Percentiles rank a stretch among this genome's conserved stretches.
Conservation (phyloP, 768 basidiomycete species). For the Kondoa subrosea region DNA sequence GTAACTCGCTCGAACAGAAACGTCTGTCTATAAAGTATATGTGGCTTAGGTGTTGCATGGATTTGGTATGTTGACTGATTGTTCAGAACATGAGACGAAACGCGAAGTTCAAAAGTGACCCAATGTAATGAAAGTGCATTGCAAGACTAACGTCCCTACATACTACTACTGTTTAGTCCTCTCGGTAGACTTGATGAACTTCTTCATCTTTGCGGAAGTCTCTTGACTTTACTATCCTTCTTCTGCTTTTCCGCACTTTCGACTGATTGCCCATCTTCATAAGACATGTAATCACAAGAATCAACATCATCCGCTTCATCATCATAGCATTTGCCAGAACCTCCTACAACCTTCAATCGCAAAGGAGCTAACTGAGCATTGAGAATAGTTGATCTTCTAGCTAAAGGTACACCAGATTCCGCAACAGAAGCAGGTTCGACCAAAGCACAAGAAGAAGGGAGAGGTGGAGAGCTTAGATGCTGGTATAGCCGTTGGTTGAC, state of each 20-base stretch:
- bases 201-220: background rate
- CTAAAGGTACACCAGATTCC: background rate
- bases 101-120: background rate
- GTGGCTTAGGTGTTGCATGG: no score
- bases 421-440: no score
- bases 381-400: background rate
- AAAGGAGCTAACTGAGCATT: background rate
- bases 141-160: no score
- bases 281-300: background rate
- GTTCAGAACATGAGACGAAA: background rate
- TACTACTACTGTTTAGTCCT: background rate
- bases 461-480: background rate
- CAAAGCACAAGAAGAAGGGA: background rate
- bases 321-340: background rate
- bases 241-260: background rate
- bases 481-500: background rate
- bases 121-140: background rate
- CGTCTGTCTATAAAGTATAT: no score
- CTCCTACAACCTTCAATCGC: background rate
- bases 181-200: background rate
- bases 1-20: no score
- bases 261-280: background rate
- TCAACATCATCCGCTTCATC: background rate
- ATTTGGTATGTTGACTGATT: background rate
- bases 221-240: background rate